Percentiles rank a stretch among this genome's conserved stretches.
These are phyloP conservation scores for Rhynchospora breviuscula DNA, from an alignment of 176 grass and related monocot species.

Conservation along the genomic window DNA sequence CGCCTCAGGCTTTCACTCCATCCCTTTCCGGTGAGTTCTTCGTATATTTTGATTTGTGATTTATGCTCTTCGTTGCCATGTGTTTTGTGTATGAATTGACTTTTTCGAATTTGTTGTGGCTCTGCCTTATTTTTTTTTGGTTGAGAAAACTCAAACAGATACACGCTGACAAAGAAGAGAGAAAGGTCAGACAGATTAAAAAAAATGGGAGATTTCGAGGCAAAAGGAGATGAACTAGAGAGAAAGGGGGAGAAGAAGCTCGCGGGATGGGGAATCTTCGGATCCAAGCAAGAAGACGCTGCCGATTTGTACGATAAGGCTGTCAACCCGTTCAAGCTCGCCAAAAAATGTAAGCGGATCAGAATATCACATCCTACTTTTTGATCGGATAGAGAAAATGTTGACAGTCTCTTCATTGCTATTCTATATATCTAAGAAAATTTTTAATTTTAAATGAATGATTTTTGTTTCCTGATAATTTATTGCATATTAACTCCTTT, in stretches of 20 bases:
- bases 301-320: slow-evolving; percentile 45
- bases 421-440: background rate
- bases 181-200: background rate
- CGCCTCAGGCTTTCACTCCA: no score
- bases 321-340: slow-evolving; percentile 41
- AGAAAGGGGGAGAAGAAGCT: slow-evolving; percentile 47
- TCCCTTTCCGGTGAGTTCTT: no score
- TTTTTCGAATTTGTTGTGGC: no score
- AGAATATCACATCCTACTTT: background rate
- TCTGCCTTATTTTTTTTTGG: no score
- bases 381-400: background rate
- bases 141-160: background rate
- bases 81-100: no score
- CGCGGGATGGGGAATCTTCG: slow-evolving; percentile 30
- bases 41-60: no score
- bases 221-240: slow-evolving; percentile 32
- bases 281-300: slow-evolving; percentile 39
- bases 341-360: slow-evolving; percentile 27
- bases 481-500: no score
- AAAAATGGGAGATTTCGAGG: slow-evolving; percentile 35
- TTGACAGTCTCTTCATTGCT: background rate
- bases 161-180: background rate
- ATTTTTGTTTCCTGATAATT: no score
- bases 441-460: background rate
- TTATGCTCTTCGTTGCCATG: no score